Percentiles rank a stretch among this genome's conserved stretches.
Conservation (phyloP, 73 alveolate species). For the Loxodes magnus region DNA sequence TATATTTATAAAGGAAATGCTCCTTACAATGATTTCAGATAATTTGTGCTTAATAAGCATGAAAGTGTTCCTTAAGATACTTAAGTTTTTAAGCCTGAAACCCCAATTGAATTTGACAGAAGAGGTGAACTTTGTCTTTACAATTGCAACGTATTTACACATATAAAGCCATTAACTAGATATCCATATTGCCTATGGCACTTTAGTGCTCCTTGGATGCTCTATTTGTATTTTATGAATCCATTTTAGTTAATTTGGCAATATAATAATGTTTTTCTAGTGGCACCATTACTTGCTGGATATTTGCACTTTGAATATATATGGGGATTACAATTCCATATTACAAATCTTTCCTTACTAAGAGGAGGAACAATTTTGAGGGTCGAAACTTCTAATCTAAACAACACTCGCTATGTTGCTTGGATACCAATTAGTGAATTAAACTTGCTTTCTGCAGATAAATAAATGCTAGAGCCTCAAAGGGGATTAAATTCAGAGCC, state of each 20-base stretch:
- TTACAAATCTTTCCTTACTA: conserved; percentile 50
- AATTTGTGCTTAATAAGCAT: conserved; percentile 10
- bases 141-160: conserved; percentile 65
- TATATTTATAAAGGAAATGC: conserved; percentile 5
- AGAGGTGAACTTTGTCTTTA: conserved; percentile 74
- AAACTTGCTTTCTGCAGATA: conserved; percentile 58
- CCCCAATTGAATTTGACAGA: conserved; percentile 75
- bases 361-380: conserved; percentile 78
- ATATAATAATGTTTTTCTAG: conserved; percentile 30
- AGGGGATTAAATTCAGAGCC: conserved; percentile 50
- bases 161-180: conserved; percentile 44
- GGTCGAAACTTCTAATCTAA: conserved; percentile 48
- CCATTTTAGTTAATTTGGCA: conserved; percentile 73
- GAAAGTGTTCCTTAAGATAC: conserved; percentile 33
- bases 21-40: conserved; percentile 1
- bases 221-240: conserved; percentile 62
- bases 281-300: conserved; percentile 44
- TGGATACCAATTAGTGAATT: conserved; percentile 76
- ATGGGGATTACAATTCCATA: conserved; percentile 57
- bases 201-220: conserved; percentile 51
- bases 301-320: conserved; percentile 64
- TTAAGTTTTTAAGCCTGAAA: conserved; percentile 70
- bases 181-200: conserved; percentile 67
- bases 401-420: conserved; percentile 53
- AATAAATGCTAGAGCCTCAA: conserved; percentile 50